phyloP scores from a whole-genome alignment of 2,329 filamentous ascomycete genomes.

The Penicillium palitans region DNA sequence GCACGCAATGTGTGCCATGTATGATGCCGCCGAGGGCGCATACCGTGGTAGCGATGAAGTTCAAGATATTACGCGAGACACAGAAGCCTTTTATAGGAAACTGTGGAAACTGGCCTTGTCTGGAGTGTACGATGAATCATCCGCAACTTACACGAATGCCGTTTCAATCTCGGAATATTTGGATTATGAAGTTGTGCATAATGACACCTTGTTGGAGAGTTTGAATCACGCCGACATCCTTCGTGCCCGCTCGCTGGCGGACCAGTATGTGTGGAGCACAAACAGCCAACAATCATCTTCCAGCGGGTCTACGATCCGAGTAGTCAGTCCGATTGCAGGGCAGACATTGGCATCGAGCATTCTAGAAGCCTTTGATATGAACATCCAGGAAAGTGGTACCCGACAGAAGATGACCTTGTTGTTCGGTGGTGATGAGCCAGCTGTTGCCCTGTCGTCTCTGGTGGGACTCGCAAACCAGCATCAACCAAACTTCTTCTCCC shows the following conservation, averaged over 20 bases:
- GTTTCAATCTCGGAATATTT: slow-evolving; percentile 58
- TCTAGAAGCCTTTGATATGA: slow-evolving; percentile 40
- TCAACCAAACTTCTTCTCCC: slow-evolving; percentile 49
- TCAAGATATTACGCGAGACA: slow-evolving; percentile 38
- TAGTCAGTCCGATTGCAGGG: slow-evolving; percentile 45
- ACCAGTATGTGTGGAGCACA: slow-evolving; percentile 50
- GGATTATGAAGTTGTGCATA: slow-evolving; percentile 55
- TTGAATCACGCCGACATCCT: slow-evolving; percentile 35
- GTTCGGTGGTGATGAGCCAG: slow-evolving; percentile 53
- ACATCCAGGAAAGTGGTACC: slow-evolving; percentile 40
- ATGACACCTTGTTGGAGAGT: slow-evolving; percentile 42
- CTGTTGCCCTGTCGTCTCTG: slow-evolving; percentile 54
- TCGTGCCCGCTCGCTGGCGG: slow-evolving; percentile 49
- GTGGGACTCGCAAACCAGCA: slow-evolving; percentile 41
- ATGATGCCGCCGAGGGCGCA: slow-evolving; percentile 37
- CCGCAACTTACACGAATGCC: slow-evolving; percentile 54
- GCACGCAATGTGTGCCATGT: slow-evolving; percentile 45
- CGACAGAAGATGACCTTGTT: slow-evolving; percentile 49
- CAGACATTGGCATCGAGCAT: slow-evolving; percentile 44
- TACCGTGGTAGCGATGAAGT: slow-evolving; percentile 49
- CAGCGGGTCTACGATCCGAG: slow-evolving; percentile 25
- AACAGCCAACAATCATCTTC: slow-evolving; percentile 47
- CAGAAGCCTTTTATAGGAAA: slow-evolving; percentile 48
- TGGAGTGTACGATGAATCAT: slow-evolving; percentile 40
- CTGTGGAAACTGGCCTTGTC: slow-evolving; percentile 48